Conservation (phyloP, 2,329 filamentous ascomycete species). For the Beauveria bassiana region DNA sequence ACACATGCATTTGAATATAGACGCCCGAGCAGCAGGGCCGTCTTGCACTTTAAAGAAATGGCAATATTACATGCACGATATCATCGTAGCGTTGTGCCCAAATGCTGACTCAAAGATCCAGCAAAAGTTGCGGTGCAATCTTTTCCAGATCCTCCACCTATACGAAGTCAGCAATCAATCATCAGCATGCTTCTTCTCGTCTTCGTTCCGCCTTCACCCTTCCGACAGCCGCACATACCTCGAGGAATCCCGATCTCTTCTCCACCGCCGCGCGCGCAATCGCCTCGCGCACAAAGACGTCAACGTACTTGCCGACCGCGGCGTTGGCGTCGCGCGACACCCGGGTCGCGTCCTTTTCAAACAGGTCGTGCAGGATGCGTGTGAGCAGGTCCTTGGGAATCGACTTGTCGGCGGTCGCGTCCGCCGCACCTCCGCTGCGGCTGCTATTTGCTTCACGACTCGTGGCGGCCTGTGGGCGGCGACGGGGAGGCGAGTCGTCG, state of each 20-base stretch:
- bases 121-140: slow-evolving; percentile 71
- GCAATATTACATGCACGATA: background rate
- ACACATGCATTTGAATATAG: too few relatives aligned
- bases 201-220: background rate
- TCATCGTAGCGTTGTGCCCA: background rate
- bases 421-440: slow-evolving; percentile 17
- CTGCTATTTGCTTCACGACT: slow-evolving; percentile 3
- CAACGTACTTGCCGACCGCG: slow-evolving; percentile 76
- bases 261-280: slow-evolving; percentile 71
- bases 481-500: slow-evolving; percentile 17
- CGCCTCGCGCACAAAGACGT: slow-evolving; percentile 84
- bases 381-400: slow-evolving; percentile 71
- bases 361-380: slow-evolving; percentile 70
- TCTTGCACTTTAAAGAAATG: background rate
- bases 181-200: background rate
- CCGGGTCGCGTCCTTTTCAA: slow-evolving; percentile 61
- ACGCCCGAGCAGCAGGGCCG: background rate
- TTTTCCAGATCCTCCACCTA: slow-evolving; percentile 87
- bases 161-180: background rate
- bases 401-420: slow-evolving; percentile 31
- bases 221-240: slow-evolving; percentile 39
- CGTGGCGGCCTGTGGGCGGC: slow-evolving; percentile 11
- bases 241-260: slow-evolving; percentile 62
- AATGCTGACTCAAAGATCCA: slow-evolving; percentile 64
- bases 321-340: slow-evolving; percentile 71